Evolutionary conservation across 768 basidiomycete genomes (phyloP).

Genomic region (Suillus hirtellus): DNA sequence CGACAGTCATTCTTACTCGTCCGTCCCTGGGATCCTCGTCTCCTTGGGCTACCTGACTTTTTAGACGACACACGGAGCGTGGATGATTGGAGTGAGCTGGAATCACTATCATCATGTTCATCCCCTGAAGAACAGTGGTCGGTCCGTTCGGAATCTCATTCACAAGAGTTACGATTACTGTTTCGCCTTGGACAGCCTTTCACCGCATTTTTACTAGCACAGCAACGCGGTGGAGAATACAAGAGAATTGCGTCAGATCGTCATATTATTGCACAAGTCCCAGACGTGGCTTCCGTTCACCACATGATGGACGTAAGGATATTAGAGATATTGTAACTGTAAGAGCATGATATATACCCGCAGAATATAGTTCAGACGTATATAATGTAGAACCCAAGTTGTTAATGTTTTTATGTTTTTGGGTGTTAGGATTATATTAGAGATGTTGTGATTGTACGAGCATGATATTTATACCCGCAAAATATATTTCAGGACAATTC

Average conservation of each 20-base stretch:
- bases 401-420: no score
- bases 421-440: no score
- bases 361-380: no score
- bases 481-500: no score
- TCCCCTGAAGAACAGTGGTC: not conserved
- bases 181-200: not conserved
- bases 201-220: not conserved
- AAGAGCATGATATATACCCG: not conserved
- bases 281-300: not conserved
- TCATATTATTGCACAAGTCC: not conserved
- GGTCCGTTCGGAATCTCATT: not conserved
- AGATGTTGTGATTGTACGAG: no score
- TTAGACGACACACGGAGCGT: not conserved
- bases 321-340: not conserved
- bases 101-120: not conserved
- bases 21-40: not conserved
- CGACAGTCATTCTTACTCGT: not conserved
- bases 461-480: no score
- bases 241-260: not conserved
- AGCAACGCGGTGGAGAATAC: not conserved
- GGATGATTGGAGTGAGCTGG: no score
- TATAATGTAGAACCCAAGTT: no score
- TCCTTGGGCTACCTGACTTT: not conserved
- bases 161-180: not conserved
- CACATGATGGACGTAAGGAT: not conserved